Base-by-base conservation (phyloP, 2,329 filamentous ascomycete species). In the Aspergillus sp. region DNA sequence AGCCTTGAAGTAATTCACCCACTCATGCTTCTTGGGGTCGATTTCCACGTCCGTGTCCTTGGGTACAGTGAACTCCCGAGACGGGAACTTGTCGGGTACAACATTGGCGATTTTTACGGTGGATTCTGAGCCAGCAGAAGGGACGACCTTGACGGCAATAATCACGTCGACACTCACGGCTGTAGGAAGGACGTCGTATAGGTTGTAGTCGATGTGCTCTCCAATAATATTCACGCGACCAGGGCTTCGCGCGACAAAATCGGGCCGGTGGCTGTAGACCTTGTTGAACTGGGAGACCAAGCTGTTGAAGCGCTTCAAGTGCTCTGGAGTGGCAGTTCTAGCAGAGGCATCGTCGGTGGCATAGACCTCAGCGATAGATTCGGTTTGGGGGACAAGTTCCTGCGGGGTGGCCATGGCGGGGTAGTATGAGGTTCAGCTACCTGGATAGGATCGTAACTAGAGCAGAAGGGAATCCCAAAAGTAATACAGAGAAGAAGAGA, bases 1-100 rank as follows among this genome's bases (percentile, higher is more conserved):
- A 54, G 91, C 90, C 79, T 95, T 96, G 85, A 99, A 98, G 82
- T 99, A 99, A 74, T 98, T 99, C 57, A 91, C 90, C 95, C 95
- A 99, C 77, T 97, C 92, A 64, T 96, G 90, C 65, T 89, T 84
- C 17, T 86, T 87, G 7, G 91, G 84, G 74, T 98, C 92, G 67
- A 99, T 96, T 21, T 89, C 84, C n/a, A 93, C 82, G 11, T 83
- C 77, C 43, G 82, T 80, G 61, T 82, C 80, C 48, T 71, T 67
- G 4, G 89, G 84, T 8, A 97, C 82, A 46, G 86, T 82, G 71
- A 97, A 96, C 66, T 90, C 86, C 64, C 85, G 85, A 1, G 87
- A 76, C 2, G 90, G 84, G 72, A 96, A 99, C 73, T 89, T 93
- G 52, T 85, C 79, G 15, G 83, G 81, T 61, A 90, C 84, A 12